These are phyloP conservation scores for Penstemon eatonii DNA, from an alignment of 257 asterid species.

Conservation along the genomic window DNA sequence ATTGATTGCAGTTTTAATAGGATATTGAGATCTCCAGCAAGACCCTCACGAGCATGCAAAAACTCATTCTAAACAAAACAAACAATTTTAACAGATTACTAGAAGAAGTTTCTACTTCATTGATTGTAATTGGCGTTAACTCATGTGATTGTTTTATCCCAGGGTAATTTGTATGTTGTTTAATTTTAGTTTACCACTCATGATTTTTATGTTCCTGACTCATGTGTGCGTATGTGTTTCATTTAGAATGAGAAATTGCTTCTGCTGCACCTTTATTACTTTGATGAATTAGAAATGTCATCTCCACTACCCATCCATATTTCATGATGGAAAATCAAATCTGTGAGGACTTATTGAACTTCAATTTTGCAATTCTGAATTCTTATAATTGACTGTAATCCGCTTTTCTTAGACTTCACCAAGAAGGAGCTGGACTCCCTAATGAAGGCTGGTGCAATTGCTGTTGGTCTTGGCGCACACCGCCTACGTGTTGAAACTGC, in stretches of 20 bases:
- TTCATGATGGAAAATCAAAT: background rate
- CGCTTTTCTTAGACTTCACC: constrained; percentile 62
- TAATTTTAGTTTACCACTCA: background rate
- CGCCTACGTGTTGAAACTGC: constrained; percentile 98
- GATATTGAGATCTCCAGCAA: too few species aligned
- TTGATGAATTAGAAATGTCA: constrained; percentile 4
- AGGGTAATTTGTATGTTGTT: background rate
- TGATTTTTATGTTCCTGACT: constrained; percentile 5
- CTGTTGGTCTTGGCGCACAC: constrained; percentile 86
- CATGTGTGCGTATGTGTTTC: too few species aligned
- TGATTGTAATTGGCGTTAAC: background rate
- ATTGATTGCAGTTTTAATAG: too few species aligned
- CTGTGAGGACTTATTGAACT: background rate
- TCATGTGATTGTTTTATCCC: background rate
- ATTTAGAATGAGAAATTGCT: too few species aligned
- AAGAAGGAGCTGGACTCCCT: constrained; percentile 60
- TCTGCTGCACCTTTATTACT: background rate
- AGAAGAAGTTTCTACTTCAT: background rate
- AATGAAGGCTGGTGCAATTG: constrained; percentile 70
- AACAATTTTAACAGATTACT: background rate
- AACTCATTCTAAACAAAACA: background rate
- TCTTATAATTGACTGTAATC: constrained; percentile 20
- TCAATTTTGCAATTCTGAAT: constrained; percentile 3
- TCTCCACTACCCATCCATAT: constrained; percentile 11
- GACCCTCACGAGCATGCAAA: too few species aligned